Evolutionary conservation across 495 filamentous ascomycete genomes (phyloP).

Genomic region (Xylaria grammica): DNA sequence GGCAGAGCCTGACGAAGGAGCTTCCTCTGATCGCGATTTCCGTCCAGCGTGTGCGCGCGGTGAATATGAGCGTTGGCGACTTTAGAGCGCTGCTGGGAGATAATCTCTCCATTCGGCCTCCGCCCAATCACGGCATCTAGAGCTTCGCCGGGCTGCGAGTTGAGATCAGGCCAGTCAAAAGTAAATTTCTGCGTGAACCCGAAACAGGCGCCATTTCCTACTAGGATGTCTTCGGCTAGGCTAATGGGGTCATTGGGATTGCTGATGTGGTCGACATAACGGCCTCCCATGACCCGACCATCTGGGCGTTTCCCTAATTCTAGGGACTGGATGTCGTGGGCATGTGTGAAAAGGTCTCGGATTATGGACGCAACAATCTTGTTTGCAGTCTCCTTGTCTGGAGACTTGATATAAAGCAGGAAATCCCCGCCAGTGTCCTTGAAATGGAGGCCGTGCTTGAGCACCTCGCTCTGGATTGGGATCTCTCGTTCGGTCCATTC

Average conservation of each 20-base stretch:
- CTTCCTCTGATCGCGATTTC: conserved; percentile 23
- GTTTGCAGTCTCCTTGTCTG: background rate
- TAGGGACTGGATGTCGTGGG: conserved; percentile 11
- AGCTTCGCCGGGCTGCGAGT: conserved; percentile 18
- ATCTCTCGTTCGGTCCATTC: conserved; percentile 16
- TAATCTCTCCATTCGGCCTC: conserved; percentile 20
- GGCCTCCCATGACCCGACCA: conserved; percentile 22
- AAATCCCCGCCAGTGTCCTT: conserved; percentile 24
- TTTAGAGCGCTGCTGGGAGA: conserved; percentile 21
- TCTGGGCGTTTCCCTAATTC: conserved; percentile 20
- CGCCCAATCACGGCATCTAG: conserved; percentile 22
- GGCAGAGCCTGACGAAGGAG: conserved; percentile 26
- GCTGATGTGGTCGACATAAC: conserved; percentile 26
- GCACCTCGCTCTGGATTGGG: conserved; percentile 15
- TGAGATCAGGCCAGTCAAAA: conserved; percentile 24
- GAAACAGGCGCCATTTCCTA: conserved; percentile 17
- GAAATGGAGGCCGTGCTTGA: conserved; percentile 21
- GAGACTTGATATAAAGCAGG: conserved; percentile 23
- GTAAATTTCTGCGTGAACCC: conserved; percentile 22
- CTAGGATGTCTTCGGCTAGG: conserved; percentile 23
- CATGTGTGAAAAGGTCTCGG: conserved; percentile 2
- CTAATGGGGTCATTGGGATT: conserved; percentile 28
- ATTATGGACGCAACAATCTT: conserved; percentile 13
- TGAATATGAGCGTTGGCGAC: conserved; percentile 13
- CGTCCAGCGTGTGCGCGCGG: conserved; percentile 22